Evolutionary conservation across 805 yeast genomes (phyloP).

Genomic region (Metschnikowia cubensis): DNA sequence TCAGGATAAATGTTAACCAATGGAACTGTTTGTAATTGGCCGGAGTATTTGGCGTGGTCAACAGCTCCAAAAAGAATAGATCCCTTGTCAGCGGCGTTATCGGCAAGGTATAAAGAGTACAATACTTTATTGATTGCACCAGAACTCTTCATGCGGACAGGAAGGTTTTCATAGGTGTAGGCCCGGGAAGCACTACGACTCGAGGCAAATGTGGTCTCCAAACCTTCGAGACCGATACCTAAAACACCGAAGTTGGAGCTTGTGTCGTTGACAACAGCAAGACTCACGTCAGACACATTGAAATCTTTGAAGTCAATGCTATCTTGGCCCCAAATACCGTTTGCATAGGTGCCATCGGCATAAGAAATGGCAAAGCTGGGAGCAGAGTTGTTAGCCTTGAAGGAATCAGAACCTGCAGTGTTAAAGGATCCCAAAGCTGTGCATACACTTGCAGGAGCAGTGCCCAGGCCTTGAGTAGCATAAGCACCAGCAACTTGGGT

Average conservation of each 20-base stretch:
- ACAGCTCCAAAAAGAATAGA: slow-evolving; percentile 41
- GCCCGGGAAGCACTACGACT: slow-evolving; percentile 5
- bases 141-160: slow-evolving; percentile 51
- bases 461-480: background rate
- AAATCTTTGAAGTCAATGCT: slow-evolving; percentile 48
- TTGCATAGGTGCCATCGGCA: slow-evolving; percentile 47
- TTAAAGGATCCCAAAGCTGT: slow-evolving; percentile 47
- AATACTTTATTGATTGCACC: slow-evolving; percentile 54
- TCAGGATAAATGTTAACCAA: slow-evolving; percentile 34
- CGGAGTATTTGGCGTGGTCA: slow-evolving; percentile 37
- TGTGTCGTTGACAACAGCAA: slow-evolving; percentile 70
- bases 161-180: slow-evolving; percentile 60
- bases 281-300: slow-evolving; percentile 48
- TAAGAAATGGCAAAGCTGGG: slow-evolving; percentile 41
- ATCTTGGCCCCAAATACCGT: slow-evolving; percentile 61
- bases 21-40: slow-evolving; percentile 33
- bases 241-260: slow-evolving; percentile 67
- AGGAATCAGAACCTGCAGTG: slow-evolving; percentile 36
- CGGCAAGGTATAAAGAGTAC: slow-evolving; percentile 61
- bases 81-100: slow-evolving; percentile 26
- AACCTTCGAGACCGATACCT: slow-evolving; percentile 66
- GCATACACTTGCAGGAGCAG: slow-evolving; percentile 32
- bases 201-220: slow-evolving; percentile 53
- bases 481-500: background rate
- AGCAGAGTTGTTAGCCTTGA: slow-evolving; percentile 38